Evolutionary conservation across 106 monocot species (phyloP).

Genomic region (Chionographis japonica): DNA sequence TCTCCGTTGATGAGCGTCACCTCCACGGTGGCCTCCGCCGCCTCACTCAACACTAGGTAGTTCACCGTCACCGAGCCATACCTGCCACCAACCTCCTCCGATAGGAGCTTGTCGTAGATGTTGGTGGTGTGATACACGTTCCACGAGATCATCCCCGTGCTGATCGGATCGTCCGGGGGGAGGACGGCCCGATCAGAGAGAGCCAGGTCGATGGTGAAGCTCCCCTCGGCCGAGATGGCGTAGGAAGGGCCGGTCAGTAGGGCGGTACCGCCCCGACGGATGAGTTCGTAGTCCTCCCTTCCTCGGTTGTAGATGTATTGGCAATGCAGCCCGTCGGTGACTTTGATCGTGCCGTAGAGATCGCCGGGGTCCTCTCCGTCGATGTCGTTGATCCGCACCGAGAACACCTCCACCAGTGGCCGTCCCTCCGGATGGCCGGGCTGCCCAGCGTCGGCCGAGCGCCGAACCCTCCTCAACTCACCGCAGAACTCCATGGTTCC

Average conservation of each 20-base stretch:
- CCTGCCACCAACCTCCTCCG: neutral
- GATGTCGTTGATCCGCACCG: too few relatives aligned
- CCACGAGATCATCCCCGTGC: conserved; percentile 5
- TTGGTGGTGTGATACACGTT: conserved; percentile 3
- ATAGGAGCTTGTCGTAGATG: conserved; percentile 1
- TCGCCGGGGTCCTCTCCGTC: conserved; percentile 6
- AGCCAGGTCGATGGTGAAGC: conserved; percentile 11
- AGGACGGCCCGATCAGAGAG: conserved; percentile 1
- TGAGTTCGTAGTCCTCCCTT: neutral
- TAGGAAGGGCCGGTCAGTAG: conserved; percentile 6
- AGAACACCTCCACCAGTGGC: too few relatives aligned
- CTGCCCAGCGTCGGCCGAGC: too few relatives aligned
- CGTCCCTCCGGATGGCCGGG: too few relatives aligned
- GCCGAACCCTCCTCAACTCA: too few relatives aligned
- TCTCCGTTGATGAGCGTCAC: conserved; percentile 1
- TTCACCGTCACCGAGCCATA: conserved; percentile 2
- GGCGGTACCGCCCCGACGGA: neutral
- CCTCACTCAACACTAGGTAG: conserved; percentile 10
- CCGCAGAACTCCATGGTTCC: too few relatives aligned
- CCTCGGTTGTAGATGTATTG: conserved; percentile 6
- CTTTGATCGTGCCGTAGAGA: conserved; percentile 8
- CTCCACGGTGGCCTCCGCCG: conserved; percentile 3
- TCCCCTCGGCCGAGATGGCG: conserved; percentile 14
- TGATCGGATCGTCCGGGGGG: conserved; percentile 5
- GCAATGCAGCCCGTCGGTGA: neutral